phyloP scores from a whole-genome alignment of 352 stramenopile genomes.

The Pythium rhizo-oryzae region DNA sequence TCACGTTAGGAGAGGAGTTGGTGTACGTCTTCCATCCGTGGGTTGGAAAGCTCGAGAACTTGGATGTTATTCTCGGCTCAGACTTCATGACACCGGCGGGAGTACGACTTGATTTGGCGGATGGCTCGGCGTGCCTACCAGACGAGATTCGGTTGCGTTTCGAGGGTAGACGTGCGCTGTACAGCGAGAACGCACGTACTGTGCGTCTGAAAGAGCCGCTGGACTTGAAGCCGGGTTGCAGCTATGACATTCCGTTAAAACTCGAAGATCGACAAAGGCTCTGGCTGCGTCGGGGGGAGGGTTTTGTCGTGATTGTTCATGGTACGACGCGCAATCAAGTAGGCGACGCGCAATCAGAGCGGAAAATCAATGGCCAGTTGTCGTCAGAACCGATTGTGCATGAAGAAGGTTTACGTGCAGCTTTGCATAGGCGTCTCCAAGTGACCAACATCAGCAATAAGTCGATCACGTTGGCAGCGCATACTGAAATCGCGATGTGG shows the following conservation, averaged over 20 bases:
- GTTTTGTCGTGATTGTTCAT: background rate
- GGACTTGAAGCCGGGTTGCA: background rate
- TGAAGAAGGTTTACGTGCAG: too few relatives aligned
- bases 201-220: background rate
- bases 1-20: conserved; percentile 12
- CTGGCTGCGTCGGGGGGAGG: background rate
- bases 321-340: background rate
- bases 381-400: too few relatives aligned
- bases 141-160: conserved; percentile 15
- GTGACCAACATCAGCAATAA: conserved; percentile 17
- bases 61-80: conserved; percentile 12
- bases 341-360: too few relatives aligned
- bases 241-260: background rate
- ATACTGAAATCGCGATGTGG: conserved; percentile 8
- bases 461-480: background rate
- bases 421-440: background rate
- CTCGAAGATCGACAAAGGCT: background rate
- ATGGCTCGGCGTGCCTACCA: conserved; percentile 7
- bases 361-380: too few relatives aligned
- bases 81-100: conserved; percentile 25
- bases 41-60: conserved; percentile 10
- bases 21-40: conserved; percentile 4
- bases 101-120: conserved; percentile 12
- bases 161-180: conserved; percentile 5
- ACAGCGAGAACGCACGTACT: conserved; percentile 5